A percentile compares a stretch with the other conserved stretches of the same genome.
Conservation (phyloP, 148 eudicot species). For the Selenicereus undatus region DNA sequence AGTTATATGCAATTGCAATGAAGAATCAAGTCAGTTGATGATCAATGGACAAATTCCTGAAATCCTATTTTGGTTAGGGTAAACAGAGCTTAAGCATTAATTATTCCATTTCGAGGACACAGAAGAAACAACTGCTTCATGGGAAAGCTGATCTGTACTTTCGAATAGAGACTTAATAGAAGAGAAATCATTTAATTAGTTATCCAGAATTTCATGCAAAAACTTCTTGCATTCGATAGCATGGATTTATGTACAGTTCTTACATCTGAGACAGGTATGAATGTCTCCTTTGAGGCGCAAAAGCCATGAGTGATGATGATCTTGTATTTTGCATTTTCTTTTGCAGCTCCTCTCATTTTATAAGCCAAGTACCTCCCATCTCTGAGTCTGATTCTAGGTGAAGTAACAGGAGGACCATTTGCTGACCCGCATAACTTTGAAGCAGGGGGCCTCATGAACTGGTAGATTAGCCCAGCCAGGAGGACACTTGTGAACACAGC, state of each 20-base stretch:
- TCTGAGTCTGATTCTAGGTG: conserved; percentile 29
- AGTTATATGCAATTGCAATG: neutral
- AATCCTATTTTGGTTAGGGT: no score
- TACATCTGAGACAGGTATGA: conserved; percentile 35
- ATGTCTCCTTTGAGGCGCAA: conserved; percentile 34
- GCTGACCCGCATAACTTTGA: conserved; percentile 32
- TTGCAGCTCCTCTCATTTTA: conserved; percentile 25
- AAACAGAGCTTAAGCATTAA: neutral
- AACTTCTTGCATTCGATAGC: neutral
- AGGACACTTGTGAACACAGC: conserved; percentile 15
- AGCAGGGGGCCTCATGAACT: conserved; percentile 27
- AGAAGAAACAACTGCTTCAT: neutral
- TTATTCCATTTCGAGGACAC: neutral
- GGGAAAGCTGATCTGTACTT: neutral
- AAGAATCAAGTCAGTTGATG: no score
- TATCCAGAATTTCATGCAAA: neutral
- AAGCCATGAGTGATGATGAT: conserved; percentile 39
- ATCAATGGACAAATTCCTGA: no score
- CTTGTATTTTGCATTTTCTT: conserved; percentile 24
- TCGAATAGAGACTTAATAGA: neutral
- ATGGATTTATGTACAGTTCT: neutral
- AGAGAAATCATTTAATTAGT: neutral
- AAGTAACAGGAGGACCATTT: conserved; percentile 35
- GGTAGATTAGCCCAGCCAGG: conserved; percentile 24
- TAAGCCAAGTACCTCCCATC: conserved; percentile 27